Percentiles rank a stretch among this genome's conserved stretches.
Conservation (phyloP, 768 basidiomycete species). For the Termitomyces sp. region DNA sequence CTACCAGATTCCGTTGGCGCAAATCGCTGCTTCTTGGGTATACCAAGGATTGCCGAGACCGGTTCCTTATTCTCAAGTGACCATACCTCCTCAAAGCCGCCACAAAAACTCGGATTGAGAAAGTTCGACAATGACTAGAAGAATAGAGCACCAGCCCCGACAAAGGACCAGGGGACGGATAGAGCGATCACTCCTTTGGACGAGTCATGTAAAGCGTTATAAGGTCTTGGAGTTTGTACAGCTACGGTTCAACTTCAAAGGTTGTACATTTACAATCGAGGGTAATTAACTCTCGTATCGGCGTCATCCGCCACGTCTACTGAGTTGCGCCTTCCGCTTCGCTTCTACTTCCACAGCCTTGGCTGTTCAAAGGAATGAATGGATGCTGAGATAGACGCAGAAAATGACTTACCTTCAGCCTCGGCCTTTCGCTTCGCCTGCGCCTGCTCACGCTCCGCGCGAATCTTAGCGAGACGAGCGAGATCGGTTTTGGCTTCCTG, state of each 20-base stretch:
- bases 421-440: constrained; percentile 88
- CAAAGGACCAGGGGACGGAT: too few species aligned
- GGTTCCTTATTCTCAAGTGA: background rate
- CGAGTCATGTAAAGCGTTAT: background rate
- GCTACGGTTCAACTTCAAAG: background rate
- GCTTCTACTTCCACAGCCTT: constrained; percentile 61
- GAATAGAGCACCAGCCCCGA: too few species aligned
- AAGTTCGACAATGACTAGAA: background rate
- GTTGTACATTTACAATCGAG: background rate
- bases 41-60: background rate
- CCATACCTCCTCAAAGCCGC: background rate
- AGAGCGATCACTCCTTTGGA: background rate
- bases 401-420: constrained; percentile 58
- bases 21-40: background rate
- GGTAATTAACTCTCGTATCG: background rate
- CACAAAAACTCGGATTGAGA: background rate
- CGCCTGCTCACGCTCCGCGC: constrained; percentile 83
- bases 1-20: background rate
- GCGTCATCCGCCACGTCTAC: constrained; percentile 8
- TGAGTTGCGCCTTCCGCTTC: constrained; percentile 48
- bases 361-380: constrained; percentile 32
- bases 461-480: constrained; percentile 80
- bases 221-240: background rate
- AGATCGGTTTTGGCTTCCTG: constrained; percentile 88
- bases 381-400: background rate